Percentiles rank a stretch among this genome's conserved stretches.
phyloP scores from a whole-genome alignment of 495 filamentous ascomycete genomes.

The Penicillium malachiteum region DNA sequence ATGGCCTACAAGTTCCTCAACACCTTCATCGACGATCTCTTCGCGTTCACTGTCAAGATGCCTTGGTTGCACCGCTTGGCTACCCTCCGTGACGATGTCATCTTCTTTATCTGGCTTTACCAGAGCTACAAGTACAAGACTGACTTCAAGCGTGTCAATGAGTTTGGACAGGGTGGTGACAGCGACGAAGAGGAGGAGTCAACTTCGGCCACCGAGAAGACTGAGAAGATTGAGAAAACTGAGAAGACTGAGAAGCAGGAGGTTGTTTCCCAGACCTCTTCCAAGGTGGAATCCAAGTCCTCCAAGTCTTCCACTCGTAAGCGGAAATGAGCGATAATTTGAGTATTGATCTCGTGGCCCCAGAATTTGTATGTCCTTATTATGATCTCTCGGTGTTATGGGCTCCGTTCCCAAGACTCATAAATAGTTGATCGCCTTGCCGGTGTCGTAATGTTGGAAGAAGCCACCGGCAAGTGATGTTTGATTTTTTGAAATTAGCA shows the following conservation, averaged over 20 bases:
- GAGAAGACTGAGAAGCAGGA: slow-evolving; percentile 40
- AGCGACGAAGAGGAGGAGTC: slow-evolving; percentile 68
- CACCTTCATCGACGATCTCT: slow-evolving; percentile 82
- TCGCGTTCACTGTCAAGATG: slow-evolving; percentile 99
- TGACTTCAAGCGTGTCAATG: slow-evolving; percentile 90
- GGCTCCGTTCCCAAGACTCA: neutral
- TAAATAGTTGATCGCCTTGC: neutral
- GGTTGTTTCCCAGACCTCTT: slow-evolving; percentile 28
- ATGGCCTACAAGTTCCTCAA: slow-evolving; percentile 97
- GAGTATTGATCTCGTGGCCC: neutral
- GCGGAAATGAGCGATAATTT: slow-evolving; percentile 35
- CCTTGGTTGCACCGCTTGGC: slow-evolving; percentile 92
- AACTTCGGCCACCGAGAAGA: slow-evolving; percentile 40
- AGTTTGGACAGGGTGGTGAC: slow-evolving; percentile 94
- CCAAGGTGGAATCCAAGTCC: slow-evolving; percentile 31
- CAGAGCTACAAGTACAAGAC: slow-evolving; percentile 91
- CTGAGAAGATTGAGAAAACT: slow-evolving; percentile 53
- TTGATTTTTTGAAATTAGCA: neutral
- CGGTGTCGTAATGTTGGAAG: neutral
- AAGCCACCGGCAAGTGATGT: neutral
- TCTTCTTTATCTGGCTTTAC: slow-evolving; percentile 98
- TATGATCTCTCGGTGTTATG: neutral
- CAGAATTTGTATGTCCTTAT: neutral
- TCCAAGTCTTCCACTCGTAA: slow-evolving; percentile 33
- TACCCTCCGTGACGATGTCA: slow-evolving; percentile 90